These are phyloP conservation scores for Zizania palustris DNA, from an alignment of 202 grass and related monocot genomes.

Conservation along the genomic window DNA sequence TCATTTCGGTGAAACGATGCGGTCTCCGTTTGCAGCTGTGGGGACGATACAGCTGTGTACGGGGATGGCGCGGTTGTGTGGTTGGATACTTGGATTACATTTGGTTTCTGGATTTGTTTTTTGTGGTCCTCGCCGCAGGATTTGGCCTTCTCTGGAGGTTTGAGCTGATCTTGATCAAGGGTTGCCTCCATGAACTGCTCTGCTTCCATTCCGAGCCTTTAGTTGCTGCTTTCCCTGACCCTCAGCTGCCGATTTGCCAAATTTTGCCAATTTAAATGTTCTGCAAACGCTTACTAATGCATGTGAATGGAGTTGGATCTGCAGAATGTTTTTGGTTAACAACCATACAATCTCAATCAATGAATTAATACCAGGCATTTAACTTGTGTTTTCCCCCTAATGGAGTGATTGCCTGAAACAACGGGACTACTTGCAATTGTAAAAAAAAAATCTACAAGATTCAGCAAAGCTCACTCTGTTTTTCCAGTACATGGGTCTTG, in stretches of 20 bases:
- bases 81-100: not conserved
- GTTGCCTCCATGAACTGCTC: too few species aligned
- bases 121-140: too few species aligned
- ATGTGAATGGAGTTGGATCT: not conserved
- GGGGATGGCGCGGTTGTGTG: not conserved
- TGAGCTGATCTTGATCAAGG: not conserved
- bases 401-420: constrained; percentile 28
- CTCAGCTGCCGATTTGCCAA: not conserved
- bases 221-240: not conserved
- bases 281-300: constrained; percentile 4
- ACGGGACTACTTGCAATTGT: not conserved
- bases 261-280: not conserved
- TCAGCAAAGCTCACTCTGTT: not conserved
- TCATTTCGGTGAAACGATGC: not conserved
- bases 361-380: not conserved
- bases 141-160: not conserved
- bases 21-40: not conserved
- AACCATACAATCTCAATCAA: not conserved
- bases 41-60: not conserved
- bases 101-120: not conserved
- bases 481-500: not conserved
- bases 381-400: not conserved
- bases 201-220: not conserved
- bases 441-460: not conserved
- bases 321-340: not conserved